Conservation (phyloP, 345 rosid species). For the Camelina sativa region DNA sequence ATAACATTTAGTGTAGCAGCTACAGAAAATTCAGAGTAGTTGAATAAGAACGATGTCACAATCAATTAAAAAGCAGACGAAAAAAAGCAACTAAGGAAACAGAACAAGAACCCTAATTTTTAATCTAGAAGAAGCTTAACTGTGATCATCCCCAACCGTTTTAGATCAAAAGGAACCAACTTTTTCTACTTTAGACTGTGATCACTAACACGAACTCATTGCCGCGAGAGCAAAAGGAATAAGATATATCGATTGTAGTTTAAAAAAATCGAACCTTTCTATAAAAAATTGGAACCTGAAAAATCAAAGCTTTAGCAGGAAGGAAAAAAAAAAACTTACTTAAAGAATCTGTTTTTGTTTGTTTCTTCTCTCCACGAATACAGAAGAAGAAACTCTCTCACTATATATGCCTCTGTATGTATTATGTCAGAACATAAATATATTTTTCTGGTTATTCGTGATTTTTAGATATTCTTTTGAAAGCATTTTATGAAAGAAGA, state of each 20-base stretch:
- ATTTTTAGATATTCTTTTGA: background rate
- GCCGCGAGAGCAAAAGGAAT: background rate
- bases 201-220: conserved; percentile 6
- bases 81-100: background rate
- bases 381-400: conserved; percentile 33
- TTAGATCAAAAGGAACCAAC: conserved; percentile 21
- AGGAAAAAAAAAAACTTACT: conserved; percentile 12
- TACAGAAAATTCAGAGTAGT: conserved; percentile 5
- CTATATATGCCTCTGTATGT: background rate
- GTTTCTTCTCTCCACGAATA: conserved; percentile 26
- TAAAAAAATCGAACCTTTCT: background rate
- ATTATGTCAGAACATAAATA: background rate
- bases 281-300: background rate
- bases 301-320: conserved; percentile 12
- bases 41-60: background rate
- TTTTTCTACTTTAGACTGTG: conserved; percentile 21
- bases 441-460: background rate
- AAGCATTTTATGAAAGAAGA: too few species aligned
- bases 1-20: background rate
- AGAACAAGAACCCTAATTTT: conserved; percentile 18
- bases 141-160: conserved; percentile 28
- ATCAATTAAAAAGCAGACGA: background rate
- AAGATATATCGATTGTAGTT: background rate
- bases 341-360: conserved; percentile 2
- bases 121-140: conserved; percentile 16